Conservation (phyloP, 345 rosid species). For the Alliaria petiolata region DNA sequence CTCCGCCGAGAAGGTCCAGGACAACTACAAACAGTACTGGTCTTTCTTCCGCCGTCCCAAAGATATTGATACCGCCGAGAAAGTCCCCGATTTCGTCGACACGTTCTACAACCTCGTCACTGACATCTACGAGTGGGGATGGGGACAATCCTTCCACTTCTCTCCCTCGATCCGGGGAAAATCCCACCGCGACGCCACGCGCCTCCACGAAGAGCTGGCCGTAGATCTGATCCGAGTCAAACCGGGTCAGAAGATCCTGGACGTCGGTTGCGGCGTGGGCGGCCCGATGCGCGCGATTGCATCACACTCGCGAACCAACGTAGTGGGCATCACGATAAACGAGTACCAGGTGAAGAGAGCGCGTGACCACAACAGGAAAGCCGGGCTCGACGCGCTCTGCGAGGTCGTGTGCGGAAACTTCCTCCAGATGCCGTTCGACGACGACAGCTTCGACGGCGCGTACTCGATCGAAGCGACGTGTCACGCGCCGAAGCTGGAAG, state of each 20-base stretch:
- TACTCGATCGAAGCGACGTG: constrained; percentile 97
- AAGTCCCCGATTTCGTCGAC: constrained; percentile 90
- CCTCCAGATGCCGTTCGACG: constrained; percentile 84
- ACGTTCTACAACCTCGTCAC: constrained; percentile 95
- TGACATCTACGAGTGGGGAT: constrained; percentile 99
- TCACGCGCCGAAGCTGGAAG: constrained; percentile 93
- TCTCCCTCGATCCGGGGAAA: constrained; percentile 74
- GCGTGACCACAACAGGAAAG: constrained; percentile 80
- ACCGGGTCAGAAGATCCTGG: constrained; percentile 60
- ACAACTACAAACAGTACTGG: constrained; percentile 83
- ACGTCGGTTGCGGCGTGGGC: constrained; percentile 96
- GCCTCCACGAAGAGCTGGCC: constrained; percentile 86
- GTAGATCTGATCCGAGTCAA: constrained; percentile 70
- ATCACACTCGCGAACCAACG: constrained; percentile 77
- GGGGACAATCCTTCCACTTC: constrained; percentile 99
- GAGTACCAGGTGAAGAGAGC: constrained; percentile 96
- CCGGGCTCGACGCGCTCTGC: constrained; percentile 74
- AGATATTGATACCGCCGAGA: constrained; percentile 83
- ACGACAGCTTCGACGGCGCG: constrained; percentile 85
- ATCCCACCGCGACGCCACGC: constrained; percentile 86
- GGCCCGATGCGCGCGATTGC: constrained; percentile 99
- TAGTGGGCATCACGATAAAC: constrained; percentile 93
- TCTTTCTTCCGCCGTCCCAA: constrained; percentile 94
- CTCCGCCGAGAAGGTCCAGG: constrained; percentile 83
- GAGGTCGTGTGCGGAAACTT: constrained; percentile 93